A percentile compares a stretch with the other conserved stretches of the same genome.
Conservation (phyloP, 2,329 filamentous ascomycete species). For the Cryphonectria nitschkei region DNA sequence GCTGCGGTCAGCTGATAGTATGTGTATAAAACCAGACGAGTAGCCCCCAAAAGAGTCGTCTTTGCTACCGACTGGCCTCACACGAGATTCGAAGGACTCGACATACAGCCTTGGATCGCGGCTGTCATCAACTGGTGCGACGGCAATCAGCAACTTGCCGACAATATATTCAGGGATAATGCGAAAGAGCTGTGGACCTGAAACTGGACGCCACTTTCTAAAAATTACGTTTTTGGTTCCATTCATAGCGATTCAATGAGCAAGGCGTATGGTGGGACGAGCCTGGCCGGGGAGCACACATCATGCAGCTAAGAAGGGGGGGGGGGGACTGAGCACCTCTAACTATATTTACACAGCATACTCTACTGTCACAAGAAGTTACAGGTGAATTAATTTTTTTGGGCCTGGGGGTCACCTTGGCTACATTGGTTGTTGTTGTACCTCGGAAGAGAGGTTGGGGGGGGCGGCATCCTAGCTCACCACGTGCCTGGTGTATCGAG, state of each 20-base stretch:
- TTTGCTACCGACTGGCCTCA: constrained; percentile 36
- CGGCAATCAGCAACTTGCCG: constrained; percentile 46
- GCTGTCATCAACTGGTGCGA: constrained; percentile 57
- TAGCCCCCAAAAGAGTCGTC: constrained; percentile 29
- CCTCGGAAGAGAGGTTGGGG: too few species aligned
- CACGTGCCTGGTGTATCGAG: too few species aligned
- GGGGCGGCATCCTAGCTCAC: too few species aligned
- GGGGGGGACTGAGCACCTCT: too few species aligned
- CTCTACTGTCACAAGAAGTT: too few species aligned
- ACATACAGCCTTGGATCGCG: constrained; percentile 59
- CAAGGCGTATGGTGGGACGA: constrained; percentile 16
- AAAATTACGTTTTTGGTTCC: not conserved
- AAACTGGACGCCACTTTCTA: not conserved
- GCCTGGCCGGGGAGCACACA: not conserved
- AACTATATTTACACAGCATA: not conserved
- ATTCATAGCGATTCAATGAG: constrained; percentile 15
- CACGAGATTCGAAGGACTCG: constrained; percentile 60
- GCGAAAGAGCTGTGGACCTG: constrained; percentile 52
- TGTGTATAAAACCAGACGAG: constrained; percentile 2
- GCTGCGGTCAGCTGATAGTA: not conserved
- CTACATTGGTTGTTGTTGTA: not conserved
- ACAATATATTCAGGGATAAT: constrained; percentile 59
- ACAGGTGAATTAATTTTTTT: not conserved
- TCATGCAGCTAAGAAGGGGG: too few species aligned
- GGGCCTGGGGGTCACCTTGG: not conserved